These are phyloP conservation scores for Nannochloropsis granulata DNA, from an alignment of 108 stramenopile species.

Conservation along the genomic window DNA sequence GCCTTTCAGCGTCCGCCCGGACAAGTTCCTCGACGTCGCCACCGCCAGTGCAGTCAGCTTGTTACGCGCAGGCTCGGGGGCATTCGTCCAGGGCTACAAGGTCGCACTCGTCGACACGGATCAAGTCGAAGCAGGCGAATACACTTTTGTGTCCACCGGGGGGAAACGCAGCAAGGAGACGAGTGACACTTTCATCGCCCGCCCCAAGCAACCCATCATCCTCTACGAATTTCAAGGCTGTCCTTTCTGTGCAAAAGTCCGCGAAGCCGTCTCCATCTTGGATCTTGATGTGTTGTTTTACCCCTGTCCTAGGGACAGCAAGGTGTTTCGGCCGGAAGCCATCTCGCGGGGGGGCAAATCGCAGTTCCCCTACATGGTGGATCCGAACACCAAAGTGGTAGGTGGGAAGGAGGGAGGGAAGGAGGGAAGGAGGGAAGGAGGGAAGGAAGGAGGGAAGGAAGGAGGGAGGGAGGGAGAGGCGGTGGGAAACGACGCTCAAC, in stretches of 20 bases:
- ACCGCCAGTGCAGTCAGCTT: constrained; percentile 7
- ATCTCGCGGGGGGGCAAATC: constrained; percentile 3
- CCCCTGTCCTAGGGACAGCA: constrained; percentile 16
- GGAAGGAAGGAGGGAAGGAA: neutral
- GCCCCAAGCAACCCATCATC: constrained; percentile 40
- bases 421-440: neutral
- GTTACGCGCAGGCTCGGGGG: constrained; percentile 9
- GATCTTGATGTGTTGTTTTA: constrained; percentile 44
- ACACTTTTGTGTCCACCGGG: constrained; percentile 6
- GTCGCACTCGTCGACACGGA: constrained; percentile 7
- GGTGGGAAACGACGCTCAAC: neutral
- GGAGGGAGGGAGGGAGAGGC: neutral
- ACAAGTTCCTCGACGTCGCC: constrained; percentile 16
- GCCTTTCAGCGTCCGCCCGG: constrained; percentile 17
- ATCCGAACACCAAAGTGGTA: constrained; percentile 49
- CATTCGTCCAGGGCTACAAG: constrained; percentile 18
- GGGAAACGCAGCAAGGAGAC: constrained; percentile 5
- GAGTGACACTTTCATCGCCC: neutral
- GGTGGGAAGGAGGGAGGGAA: neutral
- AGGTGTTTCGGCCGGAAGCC: constrained; percentile 15
- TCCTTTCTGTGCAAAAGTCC: constrained; percentile 64
- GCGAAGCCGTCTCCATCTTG: constrained; percentile 62
- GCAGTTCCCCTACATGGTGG: constrained; percentile 51
- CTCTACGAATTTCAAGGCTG: constrained; percentile 72
- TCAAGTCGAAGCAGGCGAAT: constrained; percentile 21